These are phyloP conservation scores for Alternaria atra DNA, from an alignment of 2,329 filamentous ascomycete species.

Conservation along the genomic window DNA sequence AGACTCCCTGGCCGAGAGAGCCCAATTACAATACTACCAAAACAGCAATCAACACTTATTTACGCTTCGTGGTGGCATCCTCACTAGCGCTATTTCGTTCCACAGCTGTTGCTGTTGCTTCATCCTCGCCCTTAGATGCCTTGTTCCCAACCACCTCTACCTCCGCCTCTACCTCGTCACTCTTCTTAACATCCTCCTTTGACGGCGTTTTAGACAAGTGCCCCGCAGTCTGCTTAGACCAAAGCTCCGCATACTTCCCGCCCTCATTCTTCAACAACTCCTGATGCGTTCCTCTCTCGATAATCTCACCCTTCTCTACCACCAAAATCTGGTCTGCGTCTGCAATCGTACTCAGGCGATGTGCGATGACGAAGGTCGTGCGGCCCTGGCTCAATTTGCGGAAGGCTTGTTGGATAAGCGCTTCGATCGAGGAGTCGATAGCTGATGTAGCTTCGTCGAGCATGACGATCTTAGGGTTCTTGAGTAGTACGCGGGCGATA, in stretches of 20 bases:
- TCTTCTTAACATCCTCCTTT: constrained; percentile 26
- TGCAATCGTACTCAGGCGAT: constrained; percentile 85
- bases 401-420: constrained; percentile 71
- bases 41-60: constrained; percentile 4
- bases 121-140: constrained; percentile 33
- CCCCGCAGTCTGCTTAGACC: constrained; percentile 77
- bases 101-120: constrained; percentile 26
- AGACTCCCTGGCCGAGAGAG: not conserved
- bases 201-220: constrained; percentile 32
- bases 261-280: constrained; percentile 71
- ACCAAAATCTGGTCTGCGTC: constrained; percentile 87
- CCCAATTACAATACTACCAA: not conserved
- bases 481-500: constrained; percentile 78
- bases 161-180: constrained; percentile 15
- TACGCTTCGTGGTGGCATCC: constrained; percentile 24
- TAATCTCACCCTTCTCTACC: constrained; percentile 77
- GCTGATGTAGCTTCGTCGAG: constrained; percentile 89
- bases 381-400: constrained; percentile 66
- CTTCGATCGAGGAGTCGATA: constrained; percentile 78
- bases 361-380: constrained; percentile 75
- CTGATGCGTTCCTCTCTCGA: constrained; percentile 80
- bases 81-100: constrained; percentile 18
- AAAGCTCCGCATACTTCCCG: constrained; percentile 84
- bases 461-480: constrained; percentile 81
- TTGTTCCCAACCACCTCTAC: constrained; percentile 33